These are phyloP conservation scores for Echinochloa phyllopogon DNA, from an alignment of 176 grass and related monocot species.

Conservation along the genomic window DNA sequence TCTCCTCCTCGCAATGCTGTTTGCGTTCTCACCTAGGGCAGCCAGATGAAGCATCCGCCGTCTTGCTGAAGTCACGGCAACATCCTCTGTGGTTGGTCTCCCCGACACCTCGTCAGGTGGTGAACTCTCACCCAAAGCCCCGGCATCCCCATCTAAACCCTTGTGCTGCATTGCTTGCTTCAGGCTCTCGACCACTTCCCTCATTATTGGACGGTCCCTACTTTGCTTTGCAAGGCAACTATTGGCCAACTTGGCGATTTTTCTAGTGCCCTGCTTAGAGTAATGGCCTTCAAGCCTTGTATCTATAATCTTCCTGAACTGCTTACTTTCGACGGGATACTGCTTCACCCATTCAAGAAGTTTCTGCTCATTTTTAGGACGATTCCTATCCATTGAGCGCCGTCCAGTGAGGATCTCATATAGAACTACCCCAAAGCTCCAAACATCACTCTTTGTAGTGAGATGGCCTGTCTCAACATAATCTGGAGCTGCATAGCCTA, in stretches of 20 bases:
- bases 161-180: conserved; percentile 56
- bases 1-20: conserved; percentile 61
- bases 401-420: conserved; percentile 78
- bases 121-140: conserved; percentile 22
- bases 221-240: conserved; percentile 67
- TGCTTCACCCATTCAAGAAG: conserved; percentile 78
- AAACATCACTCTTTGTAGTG: conserved; percentile 77
- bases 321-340: conserved; percentile 50
- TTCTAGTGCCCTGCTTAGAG: conserved; percentile 52
- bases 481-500: conserved; percentile 76
- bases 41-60: conserved; percentile 81
- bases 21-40: conserved; percentile 65
- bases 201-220: conserved; percentile 67
- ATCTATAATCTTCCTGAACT: conserved; percentile 66
- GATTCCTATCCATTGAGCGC: conserved; percentile 59
- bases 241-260: conserved; percentile 66
- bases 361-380: conserved; percentile 64
- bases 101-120: conserved; percentile 24
- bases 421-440: conserved; percentile 78
- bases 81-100: conserved; percentile 46
- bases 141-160: conserved; percentile 48
- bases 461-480: conserved; percentile 77
- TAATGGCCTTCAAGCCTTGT: conserved; percentile 60
- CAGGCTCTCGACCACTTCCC: conserved; percentile 52
- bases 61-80: conserved; percentile 51